phyloP scores from a whole-genome alignment of 768 basidiomycete genomes.

The Chalciporus piperatus region DNA sequence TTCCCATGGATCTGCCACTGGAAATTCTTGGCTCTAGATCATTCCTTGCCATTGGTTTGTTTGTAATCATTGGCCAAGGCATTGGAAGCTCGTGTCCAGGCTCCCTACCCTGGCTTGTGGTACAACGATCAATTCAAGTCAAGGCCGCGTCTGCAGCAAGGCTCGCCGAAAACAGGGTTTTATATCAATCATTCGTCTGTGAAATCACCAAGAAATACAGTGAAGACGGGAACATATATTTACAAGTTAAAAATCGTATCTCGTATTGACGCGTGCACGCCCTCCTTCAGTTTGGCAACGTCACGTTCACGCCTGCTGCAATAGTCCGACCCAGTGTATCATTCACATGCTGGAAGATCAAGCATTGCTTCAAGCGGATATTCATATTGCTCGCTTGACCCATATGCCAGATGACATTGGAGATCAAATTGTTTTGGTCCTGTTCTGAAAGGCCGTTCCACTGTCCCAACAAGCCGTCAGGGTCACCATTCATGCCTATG shows the following conservation, averaged over 20 bases:
- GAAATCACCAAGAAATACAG: background rate
- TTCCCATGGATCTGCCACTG: too few species aligned
- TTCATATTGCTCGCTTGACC: slow-evolving; percentile 28
- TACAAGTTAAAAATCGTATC: too few species aligned
- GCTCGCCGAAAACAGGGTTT: too few species aligned
- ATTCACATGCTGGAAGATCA: slow-evolving; percentile 39
- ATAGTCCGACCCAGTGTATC: slow-evolving; percentile 34
- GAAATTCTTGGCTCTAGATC: too few species aligned
- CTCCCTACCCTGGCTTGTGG: too few species aligned
- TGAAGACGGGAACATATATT: too few species aligned
- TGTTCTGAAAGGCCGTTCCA: slow-evolving; percentile 34
- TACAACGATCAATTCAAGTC: too few species aligned
- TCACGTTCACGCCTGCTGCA: slow-evolving; percentile 32
- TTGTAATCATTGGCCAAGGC: too few species aligned
- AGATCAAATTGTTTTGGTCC: slow-evolving; percentile 37
- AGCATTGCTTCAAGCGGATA: slow-evolving; percentile 32
- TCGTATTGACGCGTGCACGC: too few species aligned
- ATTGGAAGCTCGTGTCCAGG: too few species aligned
- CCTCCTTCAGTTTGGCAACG: background rate
- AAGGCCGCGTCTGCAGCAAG: too few species aligned
- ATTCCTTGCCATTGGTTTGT: too few species aligned
- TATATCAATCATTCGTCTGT: background rate
- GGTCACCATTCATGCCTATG: background rate
- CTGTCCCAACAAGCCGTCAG: slow-evolving; percentile 1
- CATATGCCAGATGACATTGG: slow-evolving; percentile 38